Percentiles rank a stretch among this genome's conserved stretches.
phyloP scores from a whole-genome alignment of 805 yeast genomes.

The Hanseniaspora nectarophila region DNA sequence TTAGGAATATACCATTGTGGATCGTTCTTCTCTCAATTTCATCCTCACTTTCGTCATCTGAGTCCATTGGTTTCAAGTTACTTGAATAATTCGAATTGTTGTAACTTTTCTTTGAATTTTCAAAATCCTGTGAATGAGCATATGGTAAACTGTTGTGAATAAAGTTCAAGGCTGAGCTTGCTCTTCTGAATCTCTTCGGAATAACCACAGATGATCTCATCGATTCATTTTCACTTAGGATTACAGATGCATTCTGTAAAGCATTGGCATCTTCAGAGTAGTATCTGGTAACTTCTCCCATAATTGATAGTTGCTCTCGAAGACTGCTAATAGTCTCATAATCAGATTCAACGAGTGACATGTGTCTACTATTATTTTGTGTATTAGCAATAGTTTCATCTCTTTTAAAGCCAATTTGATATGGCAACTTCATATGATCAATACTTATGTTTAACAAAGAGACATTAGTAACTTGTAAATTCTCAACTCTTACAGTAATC shows the following conservation, averaged over 20 bases:
- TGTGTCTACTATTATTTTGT: background rate
- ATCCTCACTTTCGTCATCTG: background rate
- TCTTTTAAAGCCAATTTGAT: slow-evolving; percentile 32
- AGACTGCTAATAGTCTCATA: background rate
- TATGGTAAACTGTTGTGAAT: slow-evolving; percentile 48
- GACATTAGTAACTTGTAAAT: slow-evolving; percentile 89
- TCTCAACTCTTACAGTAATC: slow-evolving; percentile 88
- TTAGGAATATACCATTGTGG: slow-evolving; percentile 2
- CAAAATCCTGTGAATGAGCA: slow-evolving; percentile 81
- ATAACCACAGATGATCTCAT: background rate
- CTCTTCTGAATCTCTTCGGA: slow-evolving; percentile 17
- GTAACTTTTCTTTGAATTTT: slow-evolving; percentile 34
- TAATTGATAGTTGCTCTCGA: slow-evolving; percentile 10
- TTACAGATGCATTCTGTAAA: background rate
- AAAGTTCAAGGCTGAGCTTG: slow-evolving; percentile 29
- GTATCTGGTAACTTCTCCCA: slow-evolving; percentile 10
- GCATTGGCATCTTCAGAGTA: slow-evolving; percentile 9
- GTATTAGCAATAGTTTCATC: background rate
- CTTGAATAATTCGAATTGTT: slow-evolving; percentile 14
- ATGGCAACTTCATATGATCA: slow-evolving; percentile 69
- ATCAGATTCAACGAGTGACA: background rate
- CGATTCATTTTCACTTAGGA: background rate
- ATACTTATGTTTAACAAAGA: slow-evolving; percentile 74
- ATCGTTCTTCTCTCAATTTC: slow-evolving; percentile 10
- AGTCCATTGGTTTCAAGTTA: background rate